Evolutionary conservation across 176 grass and related monocot genomes (phyloP), one percentile per base, ranked within the genome.

Genomic region (Oryza rufipogon): DNA sequence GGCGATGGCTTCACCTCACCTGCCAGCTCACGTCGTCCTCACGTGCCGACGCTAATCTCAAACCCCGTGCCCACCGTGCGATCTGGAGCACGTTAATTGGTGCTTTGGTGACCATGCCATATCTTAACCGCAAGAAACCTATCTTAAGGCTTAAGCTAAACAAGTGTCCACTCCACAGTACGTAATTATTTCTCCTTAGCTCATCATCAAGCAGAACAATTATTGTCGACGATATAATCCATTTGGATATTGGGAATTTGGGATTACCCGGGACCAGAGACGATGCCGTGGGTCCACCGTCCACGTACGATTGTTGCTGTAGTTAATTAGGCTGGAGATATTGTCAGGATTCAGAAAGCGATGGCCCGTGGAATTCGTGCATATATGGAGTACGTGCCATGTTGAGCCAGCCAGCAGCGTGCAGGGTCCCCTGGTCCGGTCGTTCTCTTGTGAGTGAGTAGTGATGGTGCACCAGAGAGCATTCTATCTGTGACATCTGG

Each of bases 1-100:
- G 7, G 56, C 36, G 75, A 64, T 78, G 32, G 74, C 74, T 14
- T 61, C 74, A 39, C 56, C 20, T 15, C 60, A 20, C 14, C 76
- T 66, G 38, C 38, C 63, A 6, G 6, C 19, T 36, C 68, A 71
- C 68, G 68, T 71, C 38, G 30, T 52, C 14, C 49, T 80, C 64
- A 33, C 64, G 64, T 68, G 63, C 78, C 28, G 41, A 80, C 64
- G 2, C 77, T 44, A 44, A 44, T 10, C 9, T 11, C 9, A 44
- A 44, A 44, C 42, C 42, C 9, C 42, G 7, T 44, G 1, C 42
- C 9, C 42, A 44, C 42, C 42, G 42, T 44, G 42, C 42, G 42
- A 44, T 44, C 9, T 44, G 42, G 42, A 44, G 42, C 7, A 2
- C 42, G 42, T 44, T 44, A 44, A 10, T 44, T 44, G 42, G 9